Evolutionary conservation across 768 basidiomycete genomes (phyloP).

Genomic region (Paxillus rubicundulus): DNA sequence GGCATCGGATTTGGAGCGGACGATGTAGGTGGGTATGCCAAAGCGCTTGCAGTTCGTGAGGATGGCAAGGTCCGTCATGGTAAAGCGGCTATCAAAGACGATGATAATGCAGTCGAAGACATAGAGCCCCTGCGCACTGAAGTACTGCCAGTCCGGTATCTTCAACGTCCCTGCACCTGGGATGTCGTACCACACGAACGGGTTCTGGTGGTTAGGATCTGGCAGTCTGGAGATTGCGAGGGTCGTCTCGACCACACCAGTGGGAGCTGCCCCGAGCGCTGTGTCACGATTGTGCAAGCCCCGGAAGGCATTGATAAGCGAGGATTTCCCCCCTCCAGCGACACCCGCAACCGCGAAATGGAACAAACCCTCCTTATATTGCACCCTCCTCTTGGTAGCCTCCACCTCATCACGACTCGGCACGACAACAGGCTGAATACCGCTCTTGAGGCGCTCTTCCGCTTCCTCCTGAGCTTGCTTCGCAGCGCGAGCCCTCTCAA

Average conservation of each 20-base stretch:
- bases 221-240: constrained; percentile 13
- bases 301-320: constrained; percentile 37
- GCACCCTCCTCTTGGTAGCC: constrained; percentile 16
- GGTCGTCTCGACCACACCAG: constrained; percentile 19
- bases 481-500: constrained; percentile 16
- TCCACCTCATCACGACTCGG: constrained; percentile 10
- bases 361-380: constrained; percentile 27
- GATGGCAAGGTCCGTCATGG: constrained; percentile 21
- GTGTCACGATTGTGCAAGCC: constrained; percentile 24
- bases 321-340: constrained; percentile 37
- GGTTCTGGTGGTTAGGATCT: constrained; percentile 12
- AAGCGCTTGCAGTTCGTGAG: constrained; percentile 15
- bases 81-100: constrained; percentile 22
- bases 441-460: constrained; percentile 16
- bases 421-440: constrained; percentile 22
- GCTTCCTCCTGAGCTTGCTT: constrained; percentile 16
- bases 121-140: constrained; percentile 22
- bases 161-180: constrained; percentile 22
- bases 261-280: constrained; percentile 14
- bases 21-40: constrained; percentile 20
- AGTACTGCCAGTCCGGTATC: constrained; percentile 21
- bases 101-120: constrained; percentile 24
- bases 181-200: constrained; percentile 23
- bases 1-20: constrained; percentile 22
- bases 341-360: constrained; percentile 36